phyloP scores from a whole-genome alignment of 2,329 filamentous ascomycete species.

The Fusarium sp. region DNA sequence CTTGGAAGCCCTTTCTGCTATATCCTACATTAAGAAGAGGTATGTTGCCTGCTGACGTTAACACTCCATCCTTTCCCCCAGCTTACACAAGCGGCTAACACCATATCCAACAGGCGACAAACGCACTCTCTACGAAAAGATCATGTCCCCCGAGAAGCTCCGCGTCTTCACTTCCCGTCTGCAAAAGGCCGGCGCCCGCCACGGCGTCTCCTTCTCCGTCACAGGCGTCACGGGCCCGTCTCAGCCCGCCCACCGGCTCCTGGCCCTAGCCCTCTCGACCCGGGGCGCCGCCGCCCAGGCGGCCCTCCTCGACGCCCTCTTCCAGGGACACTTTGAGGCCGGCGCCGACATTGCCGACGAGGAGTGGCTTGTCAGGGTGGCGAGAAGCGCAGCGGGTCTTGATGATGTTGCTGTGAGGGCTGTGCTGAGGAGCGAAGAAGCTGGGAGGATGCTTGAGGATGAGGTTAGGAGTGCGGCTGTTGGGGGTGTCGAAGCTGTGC shows the following conservation, averaged over 20 bases:
- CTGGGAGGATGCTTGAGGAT: constrained; percentile 46
- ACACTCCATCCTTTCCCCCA: neutral
- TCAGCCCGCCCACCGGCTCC: constrained; percentile 60
- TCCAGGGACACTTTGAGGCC: constrained; percentile 56
- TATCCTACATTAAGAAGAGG: constrained; percentile 50
- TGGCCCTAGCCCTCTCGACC: constrained; percentile 53
- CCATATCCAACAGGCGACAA: constrained; percentile 48
- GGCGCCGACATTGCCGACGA: constrained; percentile 57
- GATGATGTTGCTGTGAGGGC: constrained; percentile 41
- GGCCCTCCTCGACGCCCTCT: constrained; percentile 56
- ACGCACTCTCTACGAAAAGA: constrained; percentile 50
- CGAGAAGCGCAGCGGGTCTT: constrained; percentile 48
- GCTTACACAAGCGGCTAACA: neutral
- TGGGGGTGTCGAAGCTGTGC: constrained; percentile 71
- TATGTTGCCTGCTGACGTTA: constrained; percentile 7
- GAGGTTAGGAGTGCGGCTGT: constrained; percentile 46
- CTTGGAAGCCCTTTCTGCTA: constrained; percentile 62
- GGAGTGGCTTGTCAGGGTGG: constrained; percentile 52
- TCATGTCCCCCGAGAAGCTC: constrained; percentile 44
- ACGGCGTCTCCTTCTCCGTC: constrained; percentile 56
- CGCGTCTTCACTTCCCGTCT: constrained; percentile 48
- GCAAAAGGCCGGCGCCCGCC: constrained; percentile 45
- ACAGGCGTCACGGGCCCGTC: constrained; percentile 58
- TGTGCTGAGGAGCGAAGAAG: constrained; percentile 47
- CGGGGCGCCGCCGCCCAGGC: constrained; percentile 51